Evolutionary conservation across 2,329 filamentous ascomycete genomes (phyloP).

Genomic region (Dothidotthia symphoricarpi): DNA sequence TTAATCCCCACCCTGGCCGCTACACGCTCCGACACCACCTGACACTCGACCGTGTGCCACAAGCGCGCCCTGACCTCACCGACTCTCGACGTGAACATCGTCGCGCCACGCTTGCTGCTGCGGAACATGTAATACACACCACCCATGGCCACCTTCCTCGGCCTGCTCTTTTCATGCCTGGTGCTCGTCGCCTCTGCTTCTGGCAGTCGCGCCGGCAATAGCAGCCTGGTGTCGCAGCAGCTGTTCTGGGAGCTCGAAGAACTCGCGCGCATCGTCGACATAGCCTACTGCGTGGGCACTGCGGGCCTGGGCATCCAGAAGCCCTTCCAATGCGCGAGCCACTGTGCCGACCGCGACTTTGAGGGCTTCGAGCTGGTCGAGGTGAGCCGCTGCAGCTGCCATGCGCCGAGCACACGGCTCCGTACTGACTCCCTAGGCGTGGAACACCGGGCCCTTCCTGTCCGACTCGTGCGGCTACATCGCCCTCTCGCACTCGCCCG

Average conservation of each 20-base stretch:
- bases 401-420: constrained; percentile 1
- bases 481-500: constrained; percentile 71
- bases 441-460: constrained; percentile 84
- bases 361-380: constrained; percentile 72
- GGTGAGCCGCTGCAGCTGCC: constrained; percentile 34
- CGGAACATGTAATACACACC: constrained; percentile 33
- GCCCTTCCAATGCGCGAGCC: constrained; percentile 82
- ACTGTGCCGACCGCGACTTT: constrained; percentile 80
- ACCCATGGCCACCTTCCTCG: constrained; percentile 22
- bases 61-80: constrained; percentile 22
- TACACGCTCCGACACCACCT: too few species aligned
- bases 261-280: constrained; percentile 86
- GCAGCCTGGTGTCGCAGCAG: constrained; percentile 53
- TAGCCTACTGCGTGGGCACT: constrained; percentile 87
- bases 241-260: constrained; percentile 85
- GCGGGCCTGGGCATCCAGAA: constrained; percentile 78
- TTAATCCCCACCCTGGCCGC: too few species aligned
- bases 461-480: constrained; percentile 94
- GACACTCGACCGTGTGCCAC: too few species aligned
- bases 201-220: constrained; percentile 20
- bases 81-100: constrained; percentile 2
- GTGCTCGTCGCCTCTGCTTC: constrained; percentile 11
- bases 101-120: constrained; percentile 2
- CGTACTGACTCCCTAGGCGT: constrained; percentile 54
- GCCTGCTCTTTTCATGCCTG: constrained; percentile 24